phyloP scores from a whole-genome alignment of 31 red algal genomes.

The Bonnemaisonia californica region DNA sequence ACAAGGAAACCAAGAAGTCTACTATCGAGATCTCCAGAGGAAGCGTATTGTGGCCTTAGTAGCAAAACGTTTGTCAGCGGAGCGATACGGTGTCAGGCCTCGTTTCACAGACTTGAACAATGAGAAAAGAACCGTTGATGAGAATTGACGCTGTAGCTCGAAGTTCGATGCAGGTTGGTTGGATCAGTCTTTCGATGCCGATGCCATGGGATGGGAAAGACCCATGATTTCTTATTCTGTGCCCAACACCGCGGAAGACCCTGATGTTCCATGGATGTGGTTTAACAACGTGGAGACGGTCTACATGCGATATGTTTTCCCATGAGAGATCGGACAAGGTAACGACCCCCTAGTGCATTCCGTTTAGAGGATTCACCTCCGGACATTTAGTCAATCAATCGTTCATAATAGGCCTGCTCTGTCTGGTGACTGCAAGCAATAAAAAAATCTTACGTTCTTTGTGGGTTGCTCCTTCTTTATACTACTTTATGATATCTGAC shows the following conservation, averaged over 20 bases:
- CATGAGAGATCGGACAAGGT: neutral
- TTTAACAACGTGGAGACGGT: slow-evolving; percentile 2
- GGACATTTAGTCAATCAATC: no score
- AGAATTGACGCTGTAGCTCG: slow-evolving; percentile 18
- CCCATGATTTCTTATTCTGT: slow-evolving; percentile 8
- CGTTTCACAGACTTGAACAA: slow-evolving; percentile 31
- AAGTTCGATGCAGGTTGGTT: slow-evolving; percentile 10
- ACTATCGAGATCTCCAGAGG: slow-evolving; percentile 12
- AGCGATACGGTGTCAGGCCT: slow-evolving; percentile 22
- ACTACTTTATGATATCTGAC: no score
- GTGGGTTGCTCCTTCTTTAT: no score
- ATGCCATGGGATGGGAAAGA: slow-evolving; percentile 1
- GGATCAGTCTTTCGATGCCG: slow-evolving; percentile 21
- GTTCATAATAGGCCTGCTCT: no score
- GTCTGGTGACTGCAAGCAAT: no score
- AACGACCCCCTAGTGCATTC: neutral
- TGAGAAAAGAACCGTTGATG: slow-evolving; percentile 26
- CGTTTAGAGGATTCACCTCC: no score
- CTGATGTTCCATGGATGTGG: slow-evolving; percentile 39
- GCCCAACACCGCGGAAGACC: neutral
- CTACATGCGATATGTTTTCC: slow-evolving; percentile 24
- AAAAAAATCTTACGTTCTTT: no score
- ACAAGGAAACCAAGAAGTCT: slow-evolving; percentile 7
- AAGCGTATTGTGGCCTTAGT: slow-evolving; percentile 12
- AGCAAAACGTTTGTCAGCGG: slow-evolving; percentile 8